Evolutionary conservation across 2,329 filamentous ascomycete species (phyloP).

Genomic region (Fusarium oligoseptatum): DNA sequence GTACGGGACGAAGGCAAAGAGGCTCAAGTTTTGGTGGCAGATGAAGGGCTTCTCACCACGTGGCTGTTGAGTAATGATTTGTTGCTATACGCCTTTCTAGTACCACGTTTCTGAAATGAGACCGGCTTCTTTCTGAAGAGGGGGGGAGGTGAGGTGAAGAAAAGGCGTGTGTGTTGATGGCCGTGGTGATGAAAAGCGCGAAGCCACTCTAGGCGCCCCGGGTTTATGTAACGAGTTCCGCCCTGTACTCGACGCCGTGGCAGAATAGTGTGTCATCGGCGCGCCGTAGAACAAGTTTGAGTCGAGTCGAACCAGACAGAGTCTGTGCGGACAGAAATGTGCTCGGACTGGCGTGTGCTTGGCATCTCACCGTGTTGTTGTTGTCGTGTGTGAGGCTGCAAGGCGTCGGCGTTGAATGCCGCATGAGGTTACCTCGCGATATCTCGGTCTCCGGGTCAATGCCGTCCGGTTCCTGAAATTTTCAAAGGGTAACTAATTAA

Average conservation of each 20-base stretch:
- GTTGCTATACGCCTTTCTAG: neutral
- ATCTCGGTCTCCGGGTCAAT: conserved; percentile 8
- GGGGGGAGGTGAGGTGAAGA: neutral
- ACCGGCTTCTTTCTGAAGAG: neutral
- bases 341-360: conserved; percentile 14
- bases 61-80: neutral
- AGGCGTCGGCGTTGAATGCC: neutral
- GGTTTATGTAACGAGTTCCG: conserved; percentile 6
- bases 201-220: neutral
- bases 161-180: neutral
- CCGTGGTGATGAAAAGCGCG: neutral
- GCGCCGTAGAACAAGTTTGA: neutral
- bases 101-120: neutral
- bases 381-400: neutral
- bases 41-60: conserved; percentile 1
- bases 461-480: neutral
- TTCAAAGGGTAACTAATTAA: neutral
- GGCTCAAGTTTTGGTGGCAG: conserved; percentile 2
- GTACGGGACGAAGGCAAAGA: conserved; percentile 10
- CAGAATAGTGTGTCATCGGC: neutral
- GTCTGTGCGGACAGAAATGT: conserved; percentile 5
- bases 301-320: neutral
- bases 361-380: neutral
- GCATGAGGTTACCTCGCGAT: neutral
- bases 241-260: neutral